These are phyloP conservation scores for Globisporangium perplexum DNA, from an alignment of 352 stramenopile species.

Conservation along the genomic window DNA sequence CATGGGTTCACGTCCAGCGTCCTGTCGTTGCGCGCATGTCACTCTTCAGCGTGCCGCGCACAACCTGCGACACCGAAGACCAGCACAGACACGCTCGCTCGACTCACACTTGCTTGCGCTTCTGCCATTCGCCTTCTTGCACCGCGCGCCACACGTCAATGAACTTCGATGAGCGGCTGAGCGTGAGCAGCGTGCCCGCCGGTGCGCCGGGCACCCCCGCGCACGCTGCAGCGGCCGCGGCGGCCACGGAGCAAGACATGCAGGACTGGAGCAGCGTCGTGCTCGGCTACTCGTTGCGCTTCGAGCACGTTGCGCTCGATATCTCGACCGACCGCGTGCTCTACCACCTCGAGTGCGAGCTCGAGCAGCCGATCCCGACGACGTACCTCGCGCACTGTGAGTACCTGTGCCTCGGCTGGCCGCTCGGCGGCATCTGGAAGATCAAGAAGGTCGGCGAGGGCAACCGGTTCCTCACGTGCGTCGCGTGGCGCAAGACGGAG, in stretches of 20 bases:
- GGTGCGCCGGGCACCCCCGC: background rate
- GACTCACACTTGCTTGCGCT: too few relatives aligned
- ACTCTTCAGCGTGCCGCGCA: too few relatives aligned
- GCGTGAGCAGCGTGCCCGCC: background rate
- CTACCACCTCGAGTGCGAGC: slow-evolving; percentile 38
- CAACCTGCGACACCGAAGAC: too few relatives aligned
- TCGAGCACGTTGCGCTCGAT: slow-evolving; percentile 43
- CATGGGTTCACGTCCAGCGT: too few relatives aligned
- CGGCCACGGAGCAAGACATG: slow-evolving; percentile 10
- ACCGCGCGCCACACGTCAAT: background rate
- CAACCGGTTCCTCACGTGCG: slow-evolving; percentile 26
- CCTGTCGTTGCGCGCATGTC: too few relatives aligned
- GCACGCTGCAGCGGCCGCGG: background rate
- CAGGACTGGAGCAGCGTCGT: slow-evolving; percentile 43
- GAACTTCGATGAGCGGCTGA: background rate
- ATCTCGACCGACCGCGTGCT: slow-evolving; percentile 39
- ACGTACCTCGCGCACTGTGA: slow-evolving; percentile 24
- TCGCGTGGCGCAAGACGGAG: slow-evolving; percentile 47
- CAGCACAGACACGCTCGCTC: too few relatives aligned
- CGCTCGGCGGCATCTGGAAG: slow-evolving; percentile 47
- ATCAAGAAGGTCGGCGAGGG: slow-evolving; percentile 26
- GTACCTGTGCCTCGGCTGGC: slow-evolving; percentile 44
- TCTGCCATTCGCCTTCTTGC: background rate
- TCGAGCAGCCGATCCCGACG: slow-evolving; percentile 30
- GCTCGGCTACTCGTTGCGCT: slow-evolving; percentile 27